Evolutionary conservation across 2,329 filamentous ascomycete species (phyloP), one percentile per base, ranked within the genome.

Genomic region (Nothomitra cinnamomea): DNA sequence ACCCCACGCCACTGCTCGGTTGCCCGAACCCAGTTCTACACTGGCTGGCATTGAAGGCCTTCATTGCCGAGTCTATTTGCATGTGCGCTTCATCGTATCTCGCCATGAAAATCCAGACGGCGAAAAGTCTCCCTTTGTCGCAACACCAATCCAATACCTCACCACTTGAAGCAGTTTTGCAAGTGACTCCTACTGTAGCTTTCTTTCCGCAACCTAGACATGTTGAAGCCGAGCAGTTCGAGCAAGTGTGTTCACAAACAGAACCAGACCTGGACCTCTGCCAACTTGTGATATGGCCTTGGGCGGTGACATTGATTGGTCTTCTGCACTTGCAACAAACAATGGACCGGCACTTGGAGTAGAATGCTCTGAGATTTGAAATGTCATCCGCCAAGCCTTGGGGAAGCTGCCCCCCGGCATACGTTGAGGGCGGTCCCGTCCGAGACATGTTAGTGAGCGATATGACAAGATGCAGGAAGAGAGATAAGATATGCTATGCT

Each of bases 71-170:
- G n/a, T 57, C 54, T 25, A 54, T 24, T 17, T 56, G 38, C 13
- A 57, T 21, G 38, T 57, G 54, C 42, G 51, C 22, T 24, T 56
- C 17, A 41, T 57, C 56, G 38, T 56, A 56, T 38, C 35, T 32
- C 32, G 54, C 38, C 7, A 56, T 40, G 7, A 57, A 42, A 2
- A 57, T 25, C 56, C 56, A 57, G 22, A 56, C 40, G 19, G 45
- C 51, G 24, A 57, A 54, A 3, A 54, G 45, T 8, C 41, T 38
- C 10, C 56, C 56, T n/a, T 47, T 24, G 35, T n/a, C 21, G 32
- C 56, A 57, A 49, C 56, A 57, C 54, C 54, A 57, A 38, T 57
- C 56, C 25, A 57, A 6, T n/a, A 36, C 25, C 10, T 36, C 32
- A 45, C 42, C 32, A n/a, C 54, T 45, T 8, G n/a, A n/a, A n/a